Conservation (phyloP, 805 yeast species). For the Hyphopichia homilentoma region DNA sequence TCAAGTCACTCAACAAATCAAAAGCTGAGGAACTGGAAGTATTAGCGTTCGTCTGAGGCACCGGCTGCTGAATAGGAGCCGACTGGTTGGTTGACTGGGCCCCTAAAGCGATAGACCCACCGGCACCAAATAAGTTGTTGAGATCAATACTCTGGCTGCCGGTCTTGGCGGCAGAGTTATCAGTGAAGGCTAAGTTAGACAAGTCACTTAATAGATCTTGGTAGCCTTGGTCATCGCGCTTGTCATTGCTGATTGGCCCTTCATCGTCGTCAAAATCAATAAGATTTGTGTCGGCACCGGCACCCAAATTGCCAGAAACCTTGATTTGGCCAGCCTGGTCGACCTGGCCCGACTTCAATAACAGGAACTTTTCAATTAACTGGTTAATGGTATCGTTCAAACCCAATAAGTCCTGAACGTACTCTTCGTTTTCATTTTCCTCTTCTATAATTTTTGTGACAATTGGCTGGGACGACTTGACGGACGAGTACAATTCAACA, state of each 20-base stretch:
- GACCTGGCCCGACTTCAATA: constrained; percentile 61
- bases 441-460: constrained; percentile 80
- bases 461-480: constrained; percentile 84
- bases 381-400: constrained; percentile 75
- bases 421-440: constrained; percentile 64
- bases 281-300: constrained; percentile 30
- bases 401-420: constrained; percentile 59
- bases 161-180: constrained; percentile 17
- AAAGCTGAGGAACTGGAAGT: constrained; percentile 5
- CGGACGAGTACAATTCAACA: constrained; percentile 68
- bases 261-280: constrained; percentile 42
- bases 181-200: constrained; percentile 55
- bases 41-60: constrained; percentile 8
- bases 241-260: constrained; percentile 26
- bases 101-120: constrained; percentile 47
- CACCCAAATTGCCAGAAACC: constrained; percentile 18
- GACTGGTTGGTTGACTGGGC: constrained; percentile 11
- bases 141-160: constrained; percentile 21
- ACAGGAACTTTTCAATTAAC: constrained; percentile 61
- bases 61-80: constrained; percentile 14
- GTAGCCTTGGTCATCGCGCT: constrained; percentile 38
- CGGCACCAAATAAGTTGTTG: constrained; percentile 43
- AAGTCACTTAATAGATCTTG: constrained; percentile 74
- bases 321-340: constrained; percentile 50
- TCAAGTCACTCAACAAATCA: constrained; percentile 34